These are phyloP conservation scores for Colletotrichum liaoningense DNA, from an alignment of 2,329 filamentous ascomycete species.

Conservation along the genomic window DNA sequence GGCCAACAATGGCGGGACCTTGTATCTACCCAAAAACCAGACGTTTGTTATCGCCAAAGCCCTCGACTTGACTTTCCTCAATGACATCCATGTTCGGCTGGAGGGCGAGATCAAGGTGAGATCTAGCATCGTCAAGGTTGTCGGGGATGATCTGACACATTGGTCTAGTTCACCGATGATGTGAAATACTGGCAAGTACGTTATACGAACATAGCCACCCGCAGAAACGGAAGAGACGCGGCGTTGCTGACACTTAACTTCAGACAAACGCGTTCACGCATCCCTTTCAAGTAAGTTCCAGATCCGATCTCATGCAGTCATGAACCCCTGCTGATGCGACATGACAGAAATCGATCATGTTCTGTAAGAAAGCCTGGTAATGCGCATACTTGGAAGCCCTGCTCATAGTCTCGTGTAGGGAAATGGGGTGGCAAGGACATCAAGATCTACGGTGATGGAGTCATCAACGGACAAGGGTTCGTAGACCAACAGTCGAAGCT, in stretches of 20 bases:
- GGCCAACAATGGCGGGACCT: constrained; percentile 69
- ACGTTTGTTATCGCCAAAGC: constrained; percentile 70
- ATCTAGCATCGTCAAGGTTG: neutral
- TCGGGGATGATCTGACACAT: neutral
- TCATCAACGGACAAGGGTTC: constrained; percentile 66
- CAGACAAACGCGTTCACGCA: constrained; percentile 52
- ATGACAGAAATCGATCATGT: constrained; percentile 64
- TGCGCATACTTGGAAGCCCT: neutral
- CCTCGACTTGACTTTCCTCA: constrained; percentile 67
- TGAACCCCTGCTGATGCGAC: neutral
- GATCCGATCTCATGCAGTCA: accelerated
- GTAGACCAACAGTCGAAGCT: neutral
- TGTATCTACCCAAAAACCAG: constrained; percentile 64
- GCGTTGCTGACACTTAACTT: neutral
- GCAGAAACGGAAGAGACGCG: neutral
- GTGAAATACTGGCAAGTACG: constrained; percentile 53
- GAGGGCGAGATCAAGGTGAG: constrained; percentile 62
- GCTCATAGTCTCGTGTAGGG: constrained; percentile 47
- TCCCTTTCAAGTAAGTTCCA: constrained; percentile 47
- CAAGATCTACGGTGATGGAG: constrained; percentile 68
- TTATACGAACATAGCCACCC: neutral
- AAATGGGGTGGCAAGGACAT: constrained; percentile 73
- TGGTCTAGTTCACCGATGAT: constrained; percentile 52
- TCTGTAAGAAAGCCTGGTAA: constrained; percentile 41
- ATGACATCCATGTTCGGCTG: constrained; percentile 67